Base-by-base conservation (phyloP, 2,329 filamentous ascomycete genomes). In the Hypoxylon sp. region DNA sequence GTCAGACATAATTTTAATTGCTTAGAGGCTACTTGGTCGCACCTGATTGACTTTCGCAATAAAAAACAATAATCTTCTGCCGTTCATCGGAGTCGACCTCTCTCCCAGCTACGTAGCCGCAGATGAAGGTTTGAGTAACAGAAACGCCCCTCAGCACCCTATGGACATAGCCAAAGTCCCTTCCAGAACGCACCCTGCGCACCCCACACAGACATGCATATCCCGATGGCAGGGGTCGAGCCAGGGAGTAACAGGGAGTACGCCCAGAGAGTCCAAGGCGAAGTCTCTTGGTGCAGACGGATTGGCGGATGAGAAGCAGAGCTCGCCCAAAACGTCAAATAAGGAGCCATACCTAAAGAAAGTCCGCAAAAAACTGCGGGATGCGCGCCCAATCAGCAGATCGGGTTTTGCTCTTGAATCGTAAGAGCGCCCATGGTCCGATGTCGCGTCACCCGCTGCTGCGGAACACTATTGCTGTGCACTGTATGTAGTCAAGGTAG, bases 71-170 rank as follows among this genome's bases (percentile, higher is more conserved):
- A 27, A 59, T 19, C 42, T 27, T 56, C 46, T 72, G 72, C 75
- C 75, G 75, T 71, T 74, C 54, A 76, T 76, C 75, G 75, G 75
- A 76, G 74, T 57, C 29, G 62, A 67, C 37, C 39, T 69, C 54
- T 55, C 62, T 63, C 32, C 57, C 55, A 61, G 53, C 67, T 70
- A 62, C 64, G 62, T 72, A 70, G 67, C 64, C 69, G 67, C 59
- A 68, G 59, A 62, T 61, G 47, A 66, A 57, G 55, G 39, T 31
- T 62, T 68, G 63, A 65, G 63, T 69, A 69, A 68, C 65, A 67
- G 57, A 72, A 70, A 67, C 32, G 44, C 54, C 62, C 39, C 60
- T 60, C 48, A 21, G 39, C 47, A 21, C 47, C 47, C 48, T 32
- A 61, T 50, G 44, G 53, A 59, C 61, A 61, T 37, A 53, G 19